Conservation (phyloP, 306 rosid species). For the Dalbergia oliveri region DNA sequence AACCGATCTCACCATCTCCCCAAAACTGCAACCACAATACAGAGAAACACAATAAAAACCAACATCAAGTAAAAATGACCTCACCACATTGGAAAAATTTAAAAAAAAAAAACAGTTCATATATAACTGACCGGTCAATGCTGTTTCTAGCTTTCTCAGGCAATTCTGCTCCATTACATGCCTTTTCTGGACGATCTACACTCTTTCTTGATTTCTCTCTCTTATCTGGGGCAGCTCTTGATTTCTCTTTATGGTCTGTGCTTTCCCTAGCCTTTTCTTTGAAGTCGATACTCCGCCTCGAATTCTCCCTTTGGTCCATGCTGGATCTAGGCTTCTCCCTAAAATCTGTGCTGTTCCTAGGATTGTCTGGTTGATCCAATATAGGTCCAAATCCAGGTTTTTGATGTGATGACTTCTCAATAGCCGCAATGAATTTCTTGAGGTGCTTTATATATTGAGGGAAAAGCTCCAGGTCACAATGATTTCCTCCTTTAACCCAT, state of each 20-base stretch:
- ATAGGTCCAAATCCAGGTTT: constrained; percentile 55
- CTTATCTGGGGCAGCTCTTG: constrained; percentile 66
- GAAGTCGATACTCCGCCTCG: constrained; percentile 53
- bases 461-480: constrained; percentile 87
- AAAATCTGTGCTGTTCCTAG: constrained; percentile 77
- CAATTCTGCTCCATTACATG: constrained; percentile 58
- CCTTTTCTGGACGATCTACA: constrained; percentile 64
- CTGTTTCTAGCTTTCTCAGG: constrained; percentile 81
- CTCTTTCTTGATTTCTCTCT: constrained; percentile 81
- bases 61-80: constrained; percentile 16
- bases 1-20: constrained; percentile 91
- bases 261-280: constrained; percentile 59
- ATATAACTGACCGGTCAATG: constrained; percentile 82
- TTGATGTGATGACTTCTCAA: constrained; percentile 62
- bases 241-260: constrained; percentile 72
- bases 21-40: constrained; percentile 73
- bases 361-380: constrained; percentile 65
- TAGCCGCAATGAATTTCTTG: constrained; percentile 74
- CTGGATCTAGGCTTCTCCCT: constrained; percentile 82
- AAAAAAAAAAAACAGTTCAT: not conserved
- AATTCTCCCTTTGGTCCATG: constrained; percentile 69
- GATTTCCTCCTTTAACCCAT: constrained; percentile 97
- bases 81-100: not conserved
- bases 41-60: constrained; percentile 50
- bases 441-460: constrained; percentile 94